A percentile compares a stretch with the other conserved stretches of the same genome.
Conservation (phyloP, 2,329 filamentous ascomycete genomes). For the Xenosphaeropsis pyriputrescens region DNA sequence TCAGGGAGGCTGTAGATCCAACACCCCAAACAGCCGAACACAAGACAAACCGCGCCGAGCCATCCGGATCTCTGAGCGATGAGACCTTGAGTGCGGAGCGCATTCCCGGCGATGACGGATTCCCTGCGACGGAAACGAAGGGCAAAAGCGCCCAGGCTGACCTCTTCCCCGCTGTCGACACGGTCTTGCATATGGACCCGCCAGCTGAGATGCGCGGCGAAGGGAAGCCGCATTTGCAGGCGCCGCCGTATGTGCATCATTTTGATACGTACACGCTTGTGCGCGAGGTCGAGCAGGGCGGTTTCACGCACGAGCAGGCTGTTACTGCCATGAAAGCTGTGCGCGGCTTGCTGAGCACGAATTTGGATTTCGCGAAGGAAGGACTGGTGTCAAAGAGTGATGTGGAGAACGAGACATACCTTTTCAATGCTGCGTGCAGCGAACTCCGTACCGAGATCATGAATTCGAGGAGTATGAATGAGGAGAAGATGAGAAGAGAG, state of each 20-base stretch:
- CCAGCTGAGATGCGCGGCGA: conserved; percentile 23
- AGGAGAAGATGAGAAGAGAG: conserved; percentile 72
- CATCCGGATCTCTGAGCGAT: conserved; percentile 10
- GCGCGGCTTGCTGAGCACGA: conserved; percentile 58
- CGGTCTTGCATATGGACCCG: conserved; percentile 29
- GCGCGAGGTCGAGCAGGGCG: conserved; percentile 55
- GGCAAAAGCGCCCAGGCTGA: neutral
- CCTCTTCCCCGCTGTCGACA: conserved; percentile 21
- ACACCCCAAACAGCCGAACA: conserved; percentile 2
- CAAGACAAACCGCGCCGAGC: conserved; percentile 4
- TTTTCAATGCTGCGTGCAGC: conserved; percentile 87
- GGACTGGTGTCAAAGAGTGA: conserved; percentile 81
- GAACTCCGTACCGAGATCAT: conserved; percentile 80
- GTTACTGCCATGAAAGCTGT: conserved; percentile 88
- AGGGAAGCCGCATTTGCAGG: conserved; percentile 45
- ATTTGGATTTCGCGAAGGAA: conserved; percentile 67
- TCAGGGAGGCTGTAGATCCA: conserved; percentile 2
- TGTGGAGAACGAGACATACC: conserved; percentile 87
- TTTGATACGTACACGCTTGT: conserved; percentile 93
- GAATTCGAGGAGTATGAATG: conserved; percentile 59
- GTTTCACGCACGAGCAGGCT: conserved; percentile 61
- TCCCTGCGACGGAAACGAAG: neutral
- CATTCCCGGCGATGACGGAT: conserved; percentile 10
- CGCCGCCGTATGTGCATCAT: conserved; percentile 80
- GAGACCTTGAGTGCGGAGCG: conserved; percentile 11